phyloP scores from a whole-genome alignment of 31 red algal species.

The Bonnemaisonia californica region DNA sequence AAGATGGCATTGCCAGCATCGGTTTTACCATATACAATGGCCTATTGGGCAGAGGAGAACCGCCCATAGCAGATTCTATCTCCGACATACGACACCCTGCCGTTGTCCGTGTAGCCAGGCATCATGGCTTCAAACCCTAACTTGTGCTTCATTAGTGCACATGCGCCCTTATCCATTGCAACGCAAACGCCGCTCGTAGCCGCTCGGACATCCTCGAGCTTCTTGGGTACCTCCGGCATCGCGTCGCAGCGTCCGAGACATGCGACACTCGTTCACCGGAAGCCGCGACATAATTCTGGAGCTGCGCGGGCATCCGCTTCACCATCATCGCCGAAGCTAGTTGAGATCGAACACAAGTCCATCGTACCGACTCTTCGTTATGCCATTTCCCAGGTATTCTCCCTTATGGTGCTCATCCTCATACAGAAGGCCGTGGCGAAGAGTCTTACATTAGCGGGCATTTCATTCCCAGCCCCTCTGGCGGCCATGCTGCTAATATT shows the following conservation, averaged over 20 bases:
- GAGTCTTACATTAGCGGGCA: conserved; percentile 25
- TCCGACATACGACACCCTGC: too few relatives aligned
- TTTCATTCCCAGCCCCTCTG: conserved; percentile 87
- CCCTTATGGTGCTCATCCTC: conserved; percentile 41
- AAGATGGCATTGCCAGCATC: too few relatives aligned
- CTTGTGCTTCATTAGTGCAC: conserved; percentile 15
- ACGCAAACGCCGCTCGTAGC: neutral
- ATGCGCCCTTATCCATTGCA: conserved; percentile 5
- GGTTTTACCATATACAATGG: too few relatives aligned
- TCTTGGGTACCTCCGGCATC: neutral
- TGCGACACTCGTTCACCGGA: neutral
- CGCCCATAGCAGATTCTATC: too few relatives aligned
- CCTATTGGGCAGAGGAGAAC: too few relatives aligned
- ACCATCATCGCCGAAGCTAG: conserved; percentile 6
- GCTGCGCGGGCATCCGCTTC: conserved; percentile 10
- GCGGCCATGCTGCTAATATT: conserved; percentile 79
- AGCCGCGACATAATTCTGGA: neutral
- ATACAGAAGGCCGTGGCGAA: conserved; percentile 34
- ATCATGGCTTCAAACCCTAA: conserved; percentile 18
- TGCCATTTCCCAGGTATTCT: conserved; percentile 4
- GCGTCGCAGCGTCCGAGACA: neutral
- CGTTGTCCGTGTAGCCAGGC: too few relatives aligned
- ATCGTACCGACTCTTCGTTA: neutral
- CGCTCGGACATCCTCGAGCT: neutral
- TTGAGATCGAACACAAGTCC: neutral